These are phyloP conservation scores for Sclerotinia nivalis DNA, from an alignment of 2,329 filamentous ascomycete genomes.

Conservation along the genomic window DNA sequence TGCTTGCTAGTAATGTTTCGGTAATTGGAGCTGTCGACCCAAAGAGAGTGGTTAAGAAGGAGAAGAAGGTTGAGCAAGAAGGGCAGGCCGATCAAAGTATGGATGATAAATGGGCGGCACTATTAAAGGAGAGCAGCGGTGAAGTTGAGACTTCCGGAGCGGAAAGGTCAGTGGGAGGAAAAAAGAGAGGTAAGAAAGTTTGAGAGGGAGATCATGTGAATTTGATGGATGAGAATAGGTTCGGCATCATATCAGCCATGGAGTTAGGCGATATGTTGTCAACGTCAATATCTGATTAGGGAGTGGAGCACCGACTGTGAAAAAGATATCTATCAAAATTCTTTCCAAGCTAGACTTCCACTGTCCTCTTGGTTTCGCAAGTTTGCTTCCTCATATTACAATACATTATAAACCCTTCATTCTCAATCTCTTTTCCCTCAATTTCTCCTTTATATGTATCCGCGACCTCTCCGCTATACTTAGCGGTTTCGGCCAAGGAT, in stretches of 20 bases:
- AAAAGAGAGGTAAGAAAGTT: constrained; percentile 40
- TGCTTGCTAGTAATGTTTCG: constrained; percentile 68
- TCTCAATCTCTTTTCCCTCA: background rate
- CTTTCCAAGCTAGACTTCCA: background rate
- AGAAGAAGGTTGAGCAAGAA: constrained; percentile 26
- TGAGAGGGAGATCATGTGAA: constrained; percentile 7
- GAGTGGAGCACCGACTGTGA: background rate
- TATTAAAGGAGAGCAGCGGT: constrained; percentile 38
- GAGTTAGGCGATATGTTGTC: constrained; percentile 8
- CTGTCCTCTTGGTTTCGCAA: background rate
- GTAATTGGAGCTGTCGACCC: constrained; percentile 67
- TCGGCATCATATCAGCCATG: constrained; percentile 5
- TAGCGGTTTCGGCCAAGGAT: background rate
- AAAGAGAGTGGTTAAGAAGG: constrained; percentile 49
- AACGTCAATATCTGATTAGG: background rate
- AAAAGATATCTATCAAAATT: background rate
- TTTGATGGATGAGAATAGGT: background rate
- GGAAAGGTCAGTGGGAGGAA: constrained; percentile 28
- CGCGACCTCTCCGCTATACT: background rate
- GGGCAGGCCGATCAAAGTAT: constrained; percentile 30
- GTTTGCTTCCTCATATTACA: background rate
- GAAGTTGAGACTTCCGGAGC: constrained; percentile 24
- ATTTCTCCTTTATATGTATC: background rate
- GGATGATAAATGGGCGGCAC: constrained; percentile 39
- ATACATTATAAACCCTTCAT: background rate